These are phyloP conservation scores for Neocallimastix lanati DNA, from an alignment of 192 early-diverging fungal genomes.

Conservation along the genomic window DNA sequence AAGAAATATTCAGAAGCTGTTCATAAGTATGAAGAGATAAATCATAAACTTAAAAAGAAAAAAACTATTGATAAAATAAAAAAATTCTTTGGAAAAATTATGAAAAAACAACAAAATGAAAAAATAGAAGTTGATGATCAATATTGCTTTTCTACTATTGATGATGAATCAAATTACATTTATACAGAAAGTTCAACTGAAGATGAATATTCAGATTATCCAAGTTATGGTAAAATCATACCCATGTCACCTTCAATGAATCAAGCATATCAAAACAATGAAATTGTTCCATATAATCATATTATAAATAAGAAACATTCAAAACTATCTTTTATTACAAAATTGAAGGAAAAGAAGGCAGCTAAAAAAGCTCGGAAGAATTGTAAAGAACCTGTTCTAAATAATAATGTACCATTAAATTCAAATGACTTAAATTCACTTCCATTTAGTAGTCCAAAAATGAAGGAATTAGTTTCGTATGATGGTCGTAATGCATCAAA, in stretches of 20 bases:
- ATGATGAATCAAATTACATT: not conserved
- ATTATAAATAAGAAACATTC: not conserved
- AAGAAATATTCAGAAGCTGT: not conserved
- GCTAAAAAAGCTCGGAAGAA: not conserved
- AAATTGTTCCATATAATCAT: not conserved
- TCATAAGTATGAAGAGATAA: not conserved
- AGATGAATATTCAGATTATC: not conserved
- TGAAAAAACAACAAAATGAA: not conserved
- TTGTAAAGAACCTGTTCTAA: not conserved
- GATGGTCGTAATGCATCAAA: not conserved
- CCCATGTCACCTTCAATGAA: not conserved
- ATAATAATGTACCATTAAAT: not conserved
- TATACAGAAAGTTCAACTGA: not conserved
- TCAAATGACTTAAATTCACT: not conserved
- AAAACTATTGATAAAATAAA: not conserved
- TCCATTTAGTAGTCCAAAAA: not conserved
- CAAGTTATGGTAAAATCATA: not conserved
- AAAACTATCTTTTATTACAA: not conserved
- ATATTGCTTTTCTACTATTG: not conserved
- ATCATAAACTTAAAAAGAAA: not conserved
- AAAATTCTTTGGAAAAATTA: not conserved
- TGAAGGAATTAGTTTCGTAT: not conserved
- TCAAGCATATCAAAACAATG: not conserved
- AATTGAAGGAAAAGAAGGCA: not conserved
- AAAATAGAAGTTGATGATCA: not conserved